Conservation (phyloP, 1,139 yeast genomes). For the Suhomyces panamericanus region DNA sequence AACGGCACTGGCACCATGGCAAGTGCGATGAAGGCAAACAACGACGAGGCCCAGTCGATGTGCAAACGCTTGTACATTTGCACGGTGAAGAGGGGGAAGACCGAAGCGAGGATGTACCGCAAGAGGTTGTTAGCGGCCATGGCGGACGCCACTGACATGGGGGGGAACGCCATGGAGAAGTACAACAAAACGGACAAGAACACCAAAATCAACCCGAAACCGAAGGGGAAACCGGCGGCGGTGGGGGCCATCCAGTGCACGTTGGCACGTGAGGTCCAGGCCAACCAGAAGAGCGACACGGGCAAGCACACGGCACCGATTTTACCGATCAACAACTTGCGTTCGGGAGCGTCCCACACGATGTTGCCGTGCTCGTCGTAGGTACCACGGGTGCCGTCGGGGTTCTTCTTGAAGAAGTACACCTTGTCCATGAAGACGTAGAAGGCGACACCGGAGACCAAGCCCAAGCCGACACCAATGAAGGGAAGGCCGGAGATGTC, state of each 20-base stretch:
- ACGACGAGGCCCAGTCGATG: constrained; percentile 31
- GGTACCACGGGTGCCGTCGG: constrained; percentile 62
- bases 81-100: constrained; percentile 46
- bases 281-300: constrained; percentile 74
- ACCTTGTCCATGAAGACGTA: constrained; percentile 52
- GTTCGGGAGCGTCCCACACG: constrained; percentile 42
- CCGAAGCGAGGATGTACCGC: constrained; percentile 68
- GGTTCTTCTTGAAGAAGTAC: constrained; percentile 54
- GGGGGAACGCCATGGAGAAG: constrained; percentile 74
- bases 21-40: constrained; percentile 27
- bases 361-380: constrained; percentile 57
- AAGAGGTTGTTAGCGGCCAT: constrained; percentile 76
- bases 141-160: constrained; percentile 71
- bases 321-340: constrained; percentile 45
- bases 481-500: constrained; percentile 71
- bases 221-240: constrained; percentile 74
- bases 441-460: constrained; percentile 51
- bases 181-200: constrained; percentile 74
- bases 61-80: constrained; percentile 44
- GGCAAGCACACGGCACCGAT: constrained; percentile 67
- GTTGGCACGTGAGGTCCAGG: constrained; percentile 65
- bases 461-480: constrained; percentile 68
- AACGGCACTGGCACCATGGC: constrained; percentile 31
- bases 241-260: constrained; percentile 83
- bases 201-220: constrained; percentile 69